A percentile compares a stretch with the other conserved stretches of the same genome.
These are phyloP conservation scores for Melanogaster broomeanus DNA, from an alignment of 768 basidiomycete genomes.

Conservation along the genomic window DNA sequence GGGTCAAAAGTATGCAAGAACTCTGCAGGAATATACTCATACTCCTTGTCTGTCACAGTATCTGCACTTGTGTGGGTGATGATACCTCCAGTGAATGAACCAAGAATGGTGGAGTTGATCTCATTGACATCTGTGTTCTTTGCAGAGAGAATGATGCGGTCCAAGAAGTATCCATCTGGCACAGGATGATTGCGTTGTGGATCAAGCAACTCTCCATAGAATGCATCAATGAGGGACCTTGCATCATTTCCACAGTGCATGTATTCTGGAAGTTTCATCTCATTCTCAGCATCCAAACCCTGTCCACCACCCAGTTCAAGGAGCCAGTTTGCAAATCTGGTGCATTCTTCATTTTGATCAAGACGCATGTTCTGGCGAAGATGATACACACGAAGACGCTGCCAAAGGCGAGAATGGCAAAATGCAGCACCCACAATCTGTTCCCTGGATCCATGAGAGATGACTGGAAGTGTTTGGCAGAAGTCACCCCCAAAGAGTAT, in stretches of 20 bases:
- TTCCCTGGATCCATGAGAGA: constrained; percentile 36
- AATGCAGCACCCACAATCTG: constrained; percentile 39
- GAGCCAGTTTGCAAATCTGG: constrained; percentile 38
- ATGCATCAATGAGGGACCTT: constrained; percentile 23
- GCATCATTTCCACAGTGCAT: constrained; percentile 26
- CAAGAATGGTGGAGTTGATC: constrained; percentile 32
- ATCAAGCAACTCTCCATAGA: constrained; percentile 27
- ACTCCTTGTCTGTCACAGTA: constrained; percentile 12
- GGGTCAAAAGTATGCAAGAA: no score
- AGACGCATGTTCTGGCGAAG: constrained; percentile 44
- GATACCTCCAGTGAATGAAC: constrained; percentile 22
- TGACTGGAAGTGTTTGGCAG: constrained; percentile 47
- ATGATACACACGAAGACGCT: constrained; percentile 28
- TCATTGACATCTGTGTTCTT: constrained; percentile 33
- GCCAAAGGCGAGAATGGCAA: constrained; percentile 39
- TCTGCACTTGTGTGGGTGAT: constrained; percentile 27
- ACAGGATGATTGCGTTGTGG: constrained; percentile 4
- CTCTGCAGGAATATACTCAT: no score
- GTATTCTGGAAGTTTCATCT: constrained; percentile 25
- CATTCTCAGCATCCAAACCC: constrained; percentile 11
- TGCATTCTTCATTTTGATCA: constrained; percentile 13
- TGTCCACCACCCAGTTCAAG: constrained; percentile 37
- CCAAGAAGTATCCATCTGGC: constrained; percentile 27
- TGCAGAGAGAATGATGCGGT: constrained; percentile 30
- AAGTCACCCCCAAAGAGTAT: constrained; percentile 53